Percentiles rank a stretch among this genome's conserved stretches.
Evolutionary conservation across 2,329 filamentous ascomycete species (phyloP).

Genomic region (Colletotrichum plurivorum): DNA sequence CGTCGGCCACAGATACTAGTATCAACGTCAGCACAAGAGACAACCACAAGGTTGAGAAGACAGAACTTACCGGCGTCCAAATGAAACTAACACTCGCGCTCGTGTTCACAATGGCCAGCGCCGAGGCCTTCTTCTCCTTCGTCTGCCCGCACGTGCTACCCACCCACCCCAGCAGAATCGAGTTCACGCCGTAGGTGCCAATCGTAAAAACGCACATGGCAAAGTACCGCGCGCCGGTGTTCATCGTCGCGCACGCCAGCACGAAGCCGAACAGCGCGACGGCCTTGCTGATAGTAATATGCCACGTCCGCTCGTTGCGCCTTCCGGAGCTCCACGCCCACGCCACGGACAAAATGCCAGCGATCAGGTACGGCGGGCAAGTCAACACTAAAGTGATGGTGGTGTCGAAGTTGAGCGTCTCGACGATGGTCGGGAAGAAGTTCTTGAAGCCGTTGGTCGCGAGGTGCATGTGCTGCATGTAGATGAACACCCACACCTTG

Average conservation of each 20-base stretch:
- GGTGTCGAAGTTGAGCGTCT: slow-evolving; percentile 55
- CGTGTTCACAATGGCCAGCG: slow-evolving; percentile 49
- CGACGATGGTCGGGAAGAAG: slow-evolving; percentile 54
- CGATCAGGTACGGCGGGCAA: slow-evolving; percentile 58
- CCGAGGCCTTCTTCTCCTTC: slow-evolving; percentile 55
- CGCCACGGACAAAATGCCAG: slow-evolving; percentile 54
- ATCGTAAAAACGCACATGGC: slow-evolving; percentile 49
- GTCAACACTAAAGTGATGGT: slow-evolving; percentile 61
- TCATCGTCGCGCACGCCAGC: slow-evolving; percentile 49
- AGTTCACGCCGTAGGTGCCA: slow-evolving; percentile 50
- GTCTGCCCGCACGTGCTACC: slow-evolving; percentile 53
- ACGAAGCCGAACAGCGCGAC: slow-evolving; percentile 51
- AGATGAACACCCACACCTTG: slow-evolving; percentile 59
- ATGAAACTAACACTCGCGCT: slow-evolving; percentile 42
- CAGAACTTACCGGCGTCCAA: slow-evolving; percentile 36
- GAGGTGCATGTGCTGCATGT: slow-evolving; percentile 65
- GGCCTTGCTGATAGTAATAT: slow-evolving; percentile 58
- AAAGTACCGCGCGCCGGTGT: slow-evolving; percentile 45
- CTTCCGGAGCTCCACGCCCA: slow-evolving; percentile 51
- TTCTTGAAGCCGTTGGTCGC: slow-evolving; percentile 60
- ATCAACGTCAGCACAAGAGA: not conserved
- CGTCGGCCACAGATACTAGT: slow-evolving; percentile 54
- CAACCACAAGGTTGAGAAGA: not conserved
- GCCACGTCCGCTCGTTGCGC: slow-evolving; percentile 63
- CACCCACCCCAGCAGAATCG: slow-evolving; percentile 54